These are phyloP conservation scores for Russula sp. DNA, from an alignment of 768 basidiomycete species.

Conservation along the genomic window DNA sequence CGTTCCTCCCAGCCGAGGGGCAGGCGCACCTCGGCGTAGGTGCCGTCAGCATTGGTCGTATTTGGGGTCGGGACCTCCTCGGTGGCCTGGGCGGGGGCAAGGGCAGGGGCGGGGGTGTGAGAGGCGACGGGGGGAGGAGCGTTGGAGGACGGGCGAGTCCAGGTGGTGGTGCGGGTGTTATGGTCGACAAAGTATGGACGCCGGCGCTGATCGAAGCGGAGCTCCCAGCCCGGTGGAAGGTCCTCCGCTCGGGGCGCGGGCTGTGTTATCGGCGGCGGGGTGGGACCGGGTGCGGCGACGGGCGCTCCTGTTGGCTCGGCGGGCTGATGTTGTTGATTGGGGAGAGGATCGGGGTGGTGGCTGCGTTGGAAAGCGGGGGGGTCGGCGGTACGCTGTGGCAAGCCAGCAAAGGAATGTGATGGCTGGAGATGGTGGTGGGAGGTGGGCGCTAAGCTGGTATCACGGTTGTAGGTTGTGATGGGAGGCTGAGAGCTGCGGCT, in stretches of 20 bases:
- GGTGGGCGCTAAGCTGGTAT: slow-evolving; percentile 9
- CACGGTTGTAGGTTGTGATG: background rate
- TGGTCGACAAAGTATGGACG: slow-evolving; percentile 87
- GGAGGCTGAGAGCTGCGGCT: slow-evolving; percentile 10
- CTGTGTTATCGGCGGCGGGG: slow-evolving; percentile 23
- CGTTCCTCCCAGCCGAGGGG: slow-evolving; percentile 92
- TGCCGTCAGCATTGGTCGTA: slow-evolving; percentile 24
- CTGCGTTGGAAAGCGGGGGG: slow-evolving; percentile 22
- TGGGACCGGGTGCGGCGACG: slow-evolving; percentile 3
- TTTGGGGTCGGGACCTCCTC: slow-evolving; percentile 14
- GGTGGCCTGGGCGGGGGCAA: background rate
- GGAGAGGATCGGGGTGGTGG: slow-evolving; percentile 2
- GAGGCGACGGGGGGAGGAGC: slow-evolving; percentile 24
- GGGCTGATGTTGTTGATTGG: slow-evolving; percentile 4
- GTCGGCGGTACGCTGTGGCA: slow-evolving; percentile 22
- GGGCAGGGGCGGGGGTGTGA: slow-evolving; percentile 24
- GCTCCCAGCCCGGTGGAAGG: slow-evolving; percentile 78
- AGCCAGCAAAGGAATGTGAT: slow-evolving; percentile 14
- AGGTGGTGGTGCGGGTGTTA: slow-evolving; percentile 70
- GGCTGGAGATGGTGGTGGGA: slow-evolving; percentile 8
- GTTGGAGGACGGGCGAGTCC: slow-evolving; percentile 49
- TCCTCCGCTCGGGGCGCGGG: slow-evolving; percentile 44
- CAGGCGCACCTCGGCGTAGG: slow-evolving; percentile 59
- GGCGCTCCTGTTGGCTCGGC: background rate
- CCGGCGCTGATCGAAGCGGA: slow-evolving; percentile 63